phyloP scores from a whole-genome alignment of 2,329 filamentous ascomycete genomes.

The Aureobasidium uvarum region DNA sequence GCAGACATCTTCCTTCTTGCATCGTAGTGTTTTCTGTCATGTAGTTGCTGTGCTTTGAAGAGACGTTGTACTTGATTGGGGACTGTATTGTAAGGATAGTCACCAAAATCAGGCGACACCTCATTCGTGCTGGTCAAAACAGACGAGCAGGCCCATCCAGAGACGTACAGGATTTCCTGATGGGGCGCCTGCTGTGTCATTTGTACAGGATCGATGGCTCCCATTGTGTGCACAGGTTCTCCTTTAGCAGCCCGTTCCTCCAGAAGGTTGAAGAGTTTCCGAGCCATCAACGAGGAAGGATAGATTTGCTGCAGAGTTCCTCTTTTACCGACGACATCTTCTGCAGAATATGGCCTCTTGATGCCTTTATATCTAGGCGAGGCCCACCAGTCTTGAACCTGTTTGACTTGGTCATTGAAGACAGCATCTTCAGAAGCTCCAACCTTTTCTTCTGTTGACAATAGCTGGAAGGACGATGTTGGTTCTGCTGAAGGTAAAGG shows the following conservation, averaged over 20 bases:
- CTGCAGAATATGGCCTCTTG: slow-evolving; percentile 84
- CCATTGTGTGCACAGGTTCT: slow-evolving; percentile 94
- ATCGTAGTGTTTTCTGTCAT: slow-evolving; percentile 96
- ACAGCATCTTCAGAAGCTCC: slow-evolving; percentile 80
- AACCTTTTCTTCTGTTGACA: slow-evolving; percentile 73
- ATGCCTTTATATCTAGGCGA: slow-evolving; percentile 83
- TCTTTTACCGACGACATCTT: slow-evolving; percentile 89
- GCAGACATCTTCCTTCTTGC: slow-evolving; percentile 71
- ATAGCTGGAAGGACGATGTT: slow-evolving; percentile 80
- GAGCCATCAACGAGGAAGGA: slow-evolving; percentile 89
- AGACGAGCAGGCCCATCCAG: slow-evolving; percentile 95
- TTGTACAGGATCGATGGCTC: slow-evolving; percentile 96
- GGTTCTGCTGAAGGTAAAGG: slow-evolving; percentile 61
- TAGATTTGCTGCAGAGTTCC: slow-evolving; percentile 84
- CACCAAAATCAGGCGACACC: slow-evolving; percentile 95
- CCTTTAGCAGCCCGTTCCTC: slow-evolving; percentile 73
- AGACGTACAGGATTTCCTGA: slow-evolving; percentile 94
- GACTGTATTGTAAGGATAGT: slow-evolving; percentile 98
- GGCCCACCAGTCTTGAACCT: slow-evolving; percentile 89
- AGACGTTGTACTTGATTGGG: slow-evolving; percentile 96
- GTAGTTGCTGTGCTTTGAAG: slow-evolving; percentile 94
- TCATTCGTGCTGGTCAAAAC: slow-evolving; percentile 93
- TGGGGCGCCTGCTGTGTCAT: slow-evolving; percentile 98
- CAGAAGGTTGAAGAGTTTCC: slow-evolving; percentile 89
- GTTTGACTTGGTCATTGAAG: slow-evolving; percentile 77